Evolutionary conservation across 176 grass and related monocot species (phyloP).

Genomic region (Saccharum officinarum): DNA sequence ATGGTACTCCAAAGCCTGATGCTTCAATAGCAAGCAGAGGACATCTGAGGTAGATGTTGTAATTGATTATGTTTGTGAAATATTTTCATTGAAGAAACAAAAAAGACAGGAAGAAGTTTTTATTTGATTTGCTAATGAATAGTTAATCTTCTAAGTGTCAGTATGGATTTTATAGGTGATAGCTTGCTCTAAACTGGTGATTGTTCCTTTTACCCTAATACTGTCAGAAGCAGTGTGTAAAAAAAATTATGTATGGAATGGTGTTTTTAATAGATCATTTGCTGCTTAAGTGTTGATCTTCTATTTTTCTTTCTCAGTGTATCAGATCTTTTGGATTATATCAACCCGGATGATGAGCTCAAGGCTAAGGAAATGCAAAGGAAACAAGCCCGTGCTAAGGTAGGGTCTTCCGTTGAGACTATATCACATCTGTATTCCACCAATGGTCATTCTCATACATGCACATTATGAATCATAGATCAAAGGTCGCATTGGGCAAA

Average conservation of each 20-base stretch:
- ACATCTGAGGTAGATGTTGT: conserved; percentile 78
- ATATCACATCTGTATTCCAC: conserved; percentile 31
- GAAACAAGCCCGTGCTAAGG: conserved; percentile 96
- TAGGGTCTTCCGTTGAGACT: conserved; percentile 32
- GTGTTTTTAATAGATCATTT: conserved; percentile 11
- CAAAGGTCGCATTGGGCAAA: conserved; percentile 66
- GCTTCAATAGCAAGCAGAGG: conserved; percentile 99
- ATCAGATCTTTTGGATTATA: conserved; percentile 98
- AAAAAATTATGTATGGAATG: conserved; percentile 9
- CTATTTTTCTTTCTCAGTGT: conserved; percentile 58
- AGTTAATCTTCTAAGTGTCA: conserved; percentile 7
- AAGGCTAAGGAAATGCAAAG: conserved; percentile 95
- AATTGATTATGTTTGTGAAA: conserved; percentile 10
- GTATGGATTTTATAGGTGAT: conserved; percentile 31
- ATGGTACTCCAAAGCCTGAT: conserved; percentile 98
- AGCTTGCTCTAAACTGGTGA: conserved; percentile 27
- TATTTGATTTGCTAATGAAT: conserved; percentile 21
- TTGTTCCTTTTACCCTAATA: conserved; percentile 10
- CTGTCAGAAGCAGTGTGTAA: neutral
- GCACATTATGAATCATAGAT: conserved; percentile 59
- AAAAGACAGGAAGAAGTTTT: neutral
- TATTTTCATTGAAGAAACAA: conserved; percentile 37
- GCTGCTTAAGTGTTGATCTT: conserved; percentile 38
- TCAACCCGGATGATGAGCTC: conserved; percentile 92
- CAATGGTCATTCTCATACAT: conserved; percentile 29